phyloP scores from a whole-genome alignment of 2,329 filamentous ascomycete species.

The Aspergillus hortae region DNA sequence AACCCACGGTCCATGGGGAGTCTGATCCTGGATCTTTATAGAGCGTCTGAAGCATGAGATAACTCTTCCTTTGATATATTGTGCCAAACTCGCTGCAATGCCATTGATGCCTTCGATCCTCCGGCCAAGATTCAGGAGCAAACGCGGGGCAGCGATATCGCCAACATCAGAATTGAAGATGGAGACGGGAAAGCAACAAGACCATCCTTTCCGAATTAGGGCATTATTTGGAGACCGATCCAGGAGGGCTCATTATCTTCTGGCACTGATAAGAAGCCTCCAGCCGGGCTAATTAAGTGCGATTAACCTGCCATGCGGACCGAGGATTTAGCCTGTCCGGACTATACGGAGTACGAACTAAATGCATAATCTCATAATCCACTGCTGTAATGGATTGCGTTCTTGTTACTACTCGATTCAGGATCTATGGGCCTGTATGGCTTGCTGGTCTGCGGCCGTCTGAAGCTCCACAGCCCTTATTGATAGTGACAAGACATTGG shows the following conservation, averaged over 20 bases:
- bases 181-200: neutral
- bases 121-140: neutral
- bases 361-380: neutral
- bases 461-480: neutral
- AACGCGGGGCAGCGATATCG: neutral
- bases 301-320: neutral
- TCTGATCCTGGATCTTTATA: no score
- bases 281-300: neutral
- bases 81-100: neutral
- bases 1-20: no score
- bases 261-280: constrained; percentile 2
- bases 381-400: neutral
- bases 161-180: neutral
- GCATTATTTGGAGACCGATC: constrained; percentile 4
- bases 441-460: neutral
- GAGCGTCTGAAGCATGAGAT: neutral
- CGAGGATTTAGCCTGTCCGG: neutral
- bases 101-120: neutral
- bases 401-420: neutral
- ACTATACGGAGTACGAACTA: neutral
- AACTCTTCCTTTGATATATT: neutral
- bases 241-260: neutral
- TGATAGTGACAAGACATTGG: neutral
- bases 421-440: neutral
- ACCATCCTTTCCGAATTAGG: constrained; percentile 2